These are phyloP conservation scores for Populus simonii DNA, from an alignment of 345 rosid genomes.

Conservation along the genomic window DNA sequence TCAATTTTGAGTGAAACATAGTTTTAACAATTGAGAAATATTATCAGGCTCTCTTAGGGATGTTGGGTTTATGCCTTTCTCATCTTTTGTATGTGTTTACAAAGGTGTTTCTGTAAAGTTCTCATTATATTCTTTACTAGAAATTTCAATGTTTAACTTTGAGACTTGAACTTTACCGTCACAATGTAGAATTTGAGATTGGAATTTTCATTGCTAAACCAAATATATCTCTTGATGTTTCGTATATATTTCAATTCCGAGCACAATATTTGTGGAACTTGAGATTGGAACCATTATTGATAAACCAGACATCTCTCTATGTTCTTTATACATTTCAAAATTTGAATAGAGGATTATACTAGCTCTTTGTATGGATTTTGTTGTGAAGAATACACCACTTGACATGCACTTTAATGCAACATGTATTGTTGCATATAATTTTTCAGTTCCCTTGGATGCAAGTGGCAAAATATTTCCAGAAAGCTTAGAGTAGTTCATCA, in stretches of 20 bases:
- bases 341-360: neutral
- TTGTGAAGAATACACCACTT: neutral
- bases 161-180: neutral
- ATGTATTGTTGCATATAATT: neutral
- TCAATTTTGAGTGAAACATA: neutral
- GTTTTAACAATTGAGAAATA: neutral
- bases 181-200: neutral
- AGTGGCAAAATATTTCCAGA: neutral
- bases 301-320: too few relatives aligned
- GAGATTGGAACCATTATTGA: neutral
- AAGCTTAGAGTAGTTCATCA: neutral
- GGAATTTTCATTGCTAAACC: neutral
- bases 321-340: neutral
- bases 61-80: neutral
- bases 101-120: neutral
- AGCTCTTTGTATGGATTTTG: neutral
- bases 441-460: neutral
- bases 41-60: neutral
- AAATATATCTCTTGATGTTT: too few relatives aligned
- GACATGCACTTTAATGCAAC: neutral
- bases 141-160: neutral
- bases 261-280: neutral
- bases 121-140: neutral
- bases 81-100: neutral
- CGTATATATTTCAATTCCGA: too few relatives aligned